phyloP scores from a whole-genome alignment of 495 filamentous ascomycete genomes.

The Pyrenopolyporus hunteri region DNA sequence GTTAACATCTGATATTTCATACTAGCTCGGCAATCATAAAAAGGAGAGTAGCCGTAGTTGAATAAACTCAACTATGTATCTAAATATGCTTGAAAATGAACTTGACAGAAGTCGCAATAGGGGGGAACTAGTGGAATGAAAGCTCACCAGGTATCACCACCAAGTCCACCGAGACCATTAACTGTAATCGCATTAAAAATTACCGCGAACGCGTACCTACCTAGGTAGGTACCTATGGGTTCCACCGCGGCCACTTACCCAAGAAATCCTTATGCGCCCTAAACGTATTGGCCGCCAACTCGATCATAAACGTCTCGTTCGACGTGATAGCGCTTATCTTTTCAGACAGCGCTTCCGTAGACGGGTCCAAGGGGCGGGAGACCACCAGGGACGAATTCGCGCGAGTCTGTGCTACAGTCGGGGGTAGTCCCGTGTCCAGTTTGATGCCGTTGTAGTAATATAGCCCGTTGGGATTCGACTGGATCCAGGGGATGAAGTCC shows the following conservation, averaged over 20 bases:
- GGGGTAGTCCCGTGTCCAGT: conserved; percentile 48
- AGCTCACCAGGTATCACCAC: conserved; percentile 40
- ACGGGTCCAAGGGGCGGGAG: conserved; percentile 34
- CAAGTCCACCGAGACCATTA: conserved; percentile 45
- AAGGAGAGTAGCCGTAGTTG: neutral
- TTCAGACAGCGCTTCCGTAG: conserved; percentile 46
- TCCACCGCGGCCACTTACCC: conserved; percentile 33
- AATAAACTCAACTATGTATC: neutral
- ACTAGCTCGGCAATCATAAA: neutral
- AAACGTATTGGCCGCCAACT: conserved; percentile 65
- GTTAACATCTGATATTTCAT: conserved; percentile 26
- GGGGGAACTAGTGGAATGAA: neutral
- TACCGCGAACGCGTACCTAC: conserved; percentile 7
- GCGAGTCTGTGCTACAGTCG: conserved; percentile 53
- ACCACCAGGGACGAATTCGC: conserved; percentile 46
- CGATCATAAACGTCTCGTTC: conserved; percentile 42
- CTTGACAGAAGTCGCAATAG: neutral
- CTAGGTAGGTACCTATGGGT: no score
- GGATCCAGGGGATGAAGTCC: conserved; percentile 70
- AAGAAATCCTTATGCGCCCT: conserved; percentile 64
- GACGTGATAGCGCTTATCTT: conserved; percentile 35
- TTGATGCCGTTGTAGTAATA: conserved; percentile 59
- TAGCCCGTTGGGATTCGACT: conserved; percentile 59
- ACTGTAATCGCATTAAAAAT: conserved; percentile 33
- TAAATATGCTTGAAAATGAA: neutral